Percentiles rank a stretch among this genome's conserved stretches.
phyloP scores from a whole-genome alignment of 768 basidiomycete species.

The Serendipita vermifera region DNA sequence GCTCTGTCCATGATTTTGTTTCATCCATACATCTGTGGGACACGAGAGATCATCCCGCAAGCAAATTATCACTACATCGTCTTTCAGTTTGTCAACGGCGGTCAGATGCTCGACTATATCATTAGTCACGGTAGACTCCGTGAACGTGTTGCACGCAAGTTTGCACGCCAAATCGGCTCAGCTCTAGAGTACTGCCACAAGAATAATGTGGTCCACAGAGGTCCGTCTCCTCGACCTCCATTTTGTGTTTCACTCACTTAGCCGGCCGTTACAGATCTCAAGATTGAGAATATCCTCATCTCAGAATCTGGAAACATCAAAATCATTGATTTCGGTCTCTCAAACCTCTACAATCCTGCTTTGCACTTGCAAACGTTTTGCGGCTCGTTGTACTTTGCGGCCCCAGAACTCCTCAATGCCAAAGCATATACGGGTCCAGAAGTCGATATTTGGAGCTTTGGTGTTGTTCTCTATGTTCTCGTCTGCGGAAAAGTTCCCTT shows the following conservation, averaged over 20 bases:
- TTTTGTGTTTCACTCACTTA: not conserved
- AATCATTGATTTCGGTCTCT: conserved; percentile 98
- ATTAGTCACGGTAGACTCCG: conserved; percentile 93
- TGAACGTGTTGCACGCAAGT: conserved; percentile 92
- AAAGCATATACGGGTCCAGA: conserved; percentile 95
- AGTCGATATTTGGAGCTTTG: conserved; percentile 98
- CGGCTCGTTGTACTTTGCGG: conserved; percentile 95
- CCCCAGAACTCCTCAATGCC: conserved; percentile 92
- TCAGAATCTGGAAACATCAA: conserved; percentile 98
- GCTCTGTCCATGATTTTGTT: conserved; percentile 90
- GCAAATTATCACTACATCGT: conserved; percentile 99
- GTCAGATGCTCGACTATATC: conserved; percentile 99
- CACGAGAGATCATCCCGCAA: conserved; percentile 97
- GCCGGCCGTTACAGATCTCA: conserved; percentile 43
- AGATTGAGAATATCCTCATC: conserved; percentile 99
- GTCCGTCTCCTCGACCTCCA: conserved; percentile 11
- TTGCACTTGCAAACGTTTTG: conserved; percentile 87
- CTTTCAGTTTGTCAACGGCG: conserved; percentile 96
- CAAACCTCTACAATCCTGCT: conserved; percentile 81
- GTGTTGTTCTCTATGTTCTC: conserved; percentile 92
- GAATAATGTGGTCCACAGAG: conserved; percentile 95
- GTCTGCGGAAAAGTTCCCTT: conserved; percentile 99
- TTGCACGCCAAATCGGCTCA: conserved; percentile 92
- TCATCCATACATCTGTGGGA: conserved; percentile 98
- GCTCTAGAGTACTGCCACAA: conserved; percentile 95